phyloP scores from a whole-genome alignment of 352 stramenopile genomes.

The Stramenopiles sp. region DNA sequence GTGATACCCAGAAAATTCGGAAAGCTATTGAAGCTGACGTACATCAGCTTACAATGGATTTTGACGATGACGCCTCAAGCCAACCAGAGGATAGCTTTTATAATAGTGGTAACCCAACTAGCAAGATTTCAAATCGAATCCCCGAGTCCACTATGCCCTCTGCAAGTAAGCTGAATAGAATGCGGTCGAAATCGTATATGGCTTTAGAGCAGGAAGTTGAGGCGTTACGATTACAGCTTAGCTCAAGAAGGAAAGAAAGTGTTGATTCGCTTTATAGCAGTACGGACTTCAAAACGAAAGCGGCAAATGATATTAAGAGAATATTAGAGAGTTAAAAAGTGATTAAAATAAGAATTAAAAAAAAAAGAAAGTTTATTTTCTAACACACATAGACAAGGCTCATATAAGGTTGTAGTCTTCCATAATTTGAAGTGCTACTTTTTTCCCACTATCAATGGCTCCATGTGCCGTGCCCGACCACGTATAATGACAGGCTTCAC shows the following conservation, averaged over 20 bases:
- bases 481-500: not conserved
- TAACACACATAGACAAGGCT: too few species aligned
- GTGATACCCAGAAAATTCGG: not conserved
- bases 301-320: not conserved
- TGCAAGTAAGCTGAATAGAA: not conserved
- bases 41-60: not conserved
- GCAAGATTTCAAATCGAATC: too few species aligned
- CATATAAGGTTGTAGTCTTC: not conserved
- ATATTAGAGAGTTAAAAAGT: slow-evolving; percentile 12
- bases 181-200: not conserved
- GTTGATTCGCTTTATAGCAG: not conserved
- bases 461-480: not conserved
- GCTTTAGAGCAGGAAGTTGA: not conserved
- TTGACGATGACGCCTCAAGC: not conserved
- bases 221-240: not conserved
- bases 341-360: not conserved
- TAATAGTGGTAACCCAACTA: not conserved
- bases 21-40: not conserved
- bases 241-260: not conserved
- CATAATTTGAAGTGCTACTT: not conserved
- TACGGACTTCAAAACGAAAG: not conserved
- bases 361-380: too few species aligned
- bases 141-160: not conserved
- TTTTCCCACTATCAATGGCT: not conserved
- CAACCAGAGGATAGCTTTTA: not conserved